Evolutionary conservation across 495 filamentous ascomycete species (phyloP), one percentile per base, ranked within the genome.

Genomic region (Tuber umbilicatum): DNA sequence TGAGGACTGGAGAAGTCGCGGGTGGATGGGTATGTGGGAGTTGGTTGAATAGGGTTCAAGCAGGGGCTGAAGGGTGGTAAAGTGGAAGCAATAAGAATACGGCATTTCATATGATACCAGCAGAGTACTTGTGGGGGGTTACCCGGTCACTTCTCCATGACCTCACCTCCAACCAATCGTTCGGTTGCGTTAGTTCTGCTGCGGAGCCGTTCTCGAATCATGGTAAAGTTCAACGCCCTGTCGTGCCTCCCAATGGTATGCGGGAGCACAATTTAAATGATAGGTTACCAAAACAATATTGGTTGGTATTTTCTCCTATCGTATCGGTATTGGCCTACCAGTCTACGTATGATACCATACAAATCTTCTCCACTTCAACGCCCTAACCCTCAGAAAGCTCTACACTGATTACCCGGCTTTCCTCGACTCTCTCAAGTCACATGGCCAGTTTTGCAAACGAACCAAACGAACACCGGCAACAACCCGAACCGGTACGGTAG

Each of bases 1-100:
- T 87, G 47, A n/a, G 35, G 39, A 41, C 6, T 16, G 69, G 43
- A n/a, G 16, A 19, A 47, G 64, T 10, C 4, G 23, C 43, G 40
- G 71, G 47, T n/a, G 23, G 37, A 43, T 43, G 41, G 75, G 41
- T 38, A 23, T 27, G 43, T 41, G 67, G 7, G 73, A 60, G 45
- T 5, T 23, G n/a, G 27, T 10, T 27, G 7, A n/a, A 4, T 37
- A 27, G 2, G n/a, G 14, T 39, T 43, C 21, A 50, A 35, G 68
- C 17, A 50, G 41, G 31, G 31, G 35, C 16, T 4, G 50, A 40
- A 17, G 23, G 5, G 14, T 31, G n/a, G 38, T 23, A 23, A 45
- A 67, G 21, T 6, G 27, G 31, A 1, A 37, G 39, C 2, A 23
- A 4, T 14, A 27, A 55, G 55, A 5, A 19, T 60, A 16, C 42